Evolutionary conservation across 1,139 yeast species (phyloP), one percentile per base, ranked within the genome.

Genomic region (Pichia sp.): DNA sequence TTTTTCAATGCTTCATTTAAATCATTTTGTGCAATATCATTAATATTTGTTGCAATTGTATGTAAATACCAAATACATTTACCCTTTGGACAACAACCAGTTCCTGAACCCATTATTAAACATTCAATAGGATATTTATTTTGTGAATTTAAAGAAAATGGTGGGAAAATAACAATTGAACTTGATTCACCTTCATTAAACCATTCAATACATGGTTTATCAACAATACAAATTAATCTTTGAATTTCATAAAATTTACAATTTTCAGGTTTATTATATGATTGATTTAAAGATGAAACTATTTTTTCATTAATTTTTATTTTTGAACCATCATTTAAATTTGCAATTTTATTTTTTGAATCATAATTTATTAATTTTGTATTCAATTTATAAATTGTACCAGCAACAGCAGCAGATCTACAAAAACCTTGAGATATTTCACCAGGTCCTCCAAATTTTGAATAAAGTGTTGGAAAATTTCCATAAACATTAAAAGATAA

Each of bases 401-500:
- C 98, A 33, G 95, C 97, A 53, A 92, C 98, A 11, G 99, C 98
- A 5, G 98, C 97, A 52, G 95, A 85, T 57, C 99, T 78, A 67
- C 97, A 90, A 66, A 92, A 92, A 2, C 97, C 99, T 69, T 92
- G 99, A 7, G 96, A 83, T 34, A 92, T 73, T 67, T 92, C 99
- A 44, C 97, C 97, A 0, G 96, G 94, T 2, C 96, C 95, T 50
- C 98, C 98, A 66, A 83, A 92, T 71, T 88, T 90, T 52, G 95
- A 86, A 58, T 84, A 83, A 71, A 92, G 74, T 28, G 87, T 94
- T 1, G 98, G 97, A 74, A 92, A 94, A 56, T 82, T 83, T 9
- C 98, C 98, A 66, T 89, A 92, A 9, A 90, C 87, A 58, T 90
- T 96, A 61, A 88, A 81, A n/a, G 96, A 86, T 18, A 80, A 71